Base-by-base conservation (phyloP, 163 green algal genomes). In the Dunaliella salina region DNA sequence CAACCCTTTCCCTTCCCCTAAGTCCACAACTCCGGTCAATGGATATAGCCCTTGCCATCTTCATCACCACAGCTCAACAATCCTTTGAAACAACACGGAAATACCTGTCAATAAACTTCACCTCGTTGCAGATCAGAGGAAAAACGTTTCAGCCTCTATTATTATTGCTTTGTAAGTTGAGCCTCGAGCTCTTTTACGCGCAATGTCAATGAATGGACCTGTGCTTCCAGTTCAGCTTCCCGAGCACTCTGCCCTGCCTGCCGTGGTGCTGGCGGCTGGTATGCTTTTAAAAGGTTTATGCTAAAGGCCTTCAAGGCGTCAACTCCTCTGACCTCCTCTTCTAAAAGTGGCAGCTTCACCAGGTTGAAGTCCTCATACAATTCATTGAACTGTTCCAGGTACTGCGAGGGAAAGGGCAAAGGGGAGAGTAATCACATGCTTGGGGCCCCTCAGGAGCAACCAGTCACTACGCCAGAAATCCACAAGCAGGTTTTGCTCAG, bases 361-460 rank as follows among this genome's bases (percentile, higher is more conserved):
- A 99, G 92, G 92, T 99, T 95, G 88, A 99, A 99, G 89, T 99
- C 97, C 86, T 98, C 97, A 86, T 99, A 99, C 75, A 99, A 90
- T 85, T 99, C 97, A 69, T 98, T 90, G 88, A 96, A 99, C 90
- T 99, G 97, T 18, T 93, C 88, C 46, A 98, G 87, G 88, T 98
- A 98, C 87, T 75, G 63, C 63, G 20, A 75, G 24, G 63, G 63
- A 75, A 12, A 75, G 24, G 24, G 63, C 8, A 75, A 12, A 75
- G 24, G 63, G 63, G 22, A 12, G 63, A 26, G 24, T 29, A 29
- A 75, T 5, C 63, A 29, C 63, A 50, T 50, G 8, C 8, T 50
- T 3, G 40, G 40, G 40, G 40, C 40, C 40, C 4, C 40, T 50
- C 4, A 15, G 40, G 40, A 50, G 40, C 40, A 50, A n/a, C n/a